These are phyloP conservation scores for Mrakia gelida DNA, from an alignment of 768 basidiomycete species.

Conservation along the genomic window DNA sequence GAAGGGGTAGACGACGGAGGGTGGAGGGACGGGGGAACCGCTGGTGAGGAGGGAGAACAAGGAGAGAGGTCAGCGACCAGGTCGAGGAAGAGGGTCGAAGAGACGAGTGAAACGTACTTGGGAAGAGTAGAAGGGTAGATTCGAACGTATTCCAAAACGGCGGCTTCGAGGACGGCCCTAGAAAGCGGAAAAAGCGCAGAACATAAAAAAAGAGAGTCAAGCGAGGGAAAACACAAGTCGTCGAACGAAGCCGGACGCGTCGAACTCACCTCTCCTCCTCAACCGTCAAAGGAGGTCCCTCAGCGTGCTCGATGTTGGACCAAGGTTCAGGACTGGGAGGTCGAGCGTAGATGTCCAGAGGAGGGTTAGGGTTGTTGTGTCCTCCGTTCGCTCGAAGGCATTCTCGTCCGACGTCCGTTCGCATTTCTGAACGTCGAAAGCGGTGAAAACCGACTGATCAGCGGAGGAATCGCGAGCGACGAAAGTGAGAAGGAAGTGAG, in stretches of 20 bases:
- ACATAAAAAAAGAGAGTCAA: background rate
- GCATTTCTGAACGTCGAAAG: background rate
- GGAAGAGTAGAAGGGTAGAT: constrained; percentile 8
- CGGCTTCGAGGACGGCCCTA: constrained; percentile 6
- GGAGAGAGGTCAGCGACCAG: background rate
- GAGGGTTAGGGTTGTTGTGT: background rate
- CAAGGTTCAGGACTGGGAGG: constrained; percentile 2
- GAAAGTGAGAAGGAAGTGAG: background rate
- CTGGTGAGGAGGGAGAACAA: background rate
- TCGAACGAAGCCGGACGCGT: no score
- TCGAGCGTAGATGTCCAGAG: background rate
- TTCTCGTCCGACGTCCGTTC: constrained; percentile 11
- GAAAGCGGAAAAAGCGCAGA: background rate
- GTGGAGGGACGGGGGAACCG: background rate
- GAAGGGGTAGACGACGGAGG: constrained; percentile 8
- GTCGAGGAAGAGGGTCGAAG: background rate
- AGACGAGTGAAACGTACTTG: background rate
- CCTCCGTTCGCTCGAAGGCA: background rate
- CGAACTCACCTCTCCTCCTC: constrained; percentile 23
- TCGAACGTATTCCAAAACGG: constrained; percentile 25
- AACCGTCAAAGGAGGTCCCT: constrained; percentile 3
- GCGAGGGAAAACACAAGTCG: background rate
- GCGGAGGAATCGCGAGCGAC: background rate
- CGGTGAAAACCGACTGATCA: no score
- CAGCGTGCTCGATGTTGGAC: background rate